Percentiles rank a stretch among this genome's conserved stretches.
phyloP scores from a whole-genome alignment of 1,139 yeast genomes.

The Zygoascus hellenicus region DNA sequence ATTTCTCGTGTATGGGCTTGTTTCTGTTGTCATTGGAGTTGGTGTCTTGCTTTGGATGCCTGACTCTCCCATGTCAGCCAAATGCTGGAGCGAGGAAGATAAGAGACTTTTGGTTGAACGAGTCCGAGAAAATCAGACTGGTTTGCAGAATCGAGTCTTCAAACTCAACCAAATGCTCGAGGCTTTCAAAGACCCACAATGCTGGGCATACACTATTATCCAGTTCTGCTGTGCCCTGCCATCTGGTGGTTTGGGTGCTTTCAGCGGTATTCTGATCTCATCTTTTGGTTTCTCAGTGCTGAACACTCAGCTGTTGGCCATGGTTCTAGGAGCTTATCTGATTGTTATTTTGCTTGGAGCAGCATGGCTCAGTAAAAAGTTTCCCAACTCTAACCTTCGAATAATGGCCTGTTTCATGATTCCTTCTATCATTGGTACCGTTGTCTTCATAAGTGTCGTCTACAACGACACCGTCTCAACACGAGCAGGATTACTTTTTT shows the following conservation, averaged over 20 bases:
- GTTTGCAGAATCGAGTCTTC: conserved; percentile 46
- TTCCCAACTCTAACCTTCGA: conserved; percentile 6
- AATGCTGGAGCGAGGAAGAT: conserved; percentile 46
- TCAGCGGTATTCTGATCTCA: conserved; percentile 13
- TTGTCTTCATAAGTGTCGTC: conserved; percentile 10
- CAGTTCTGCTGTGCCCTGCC: conserved; percentile 19
- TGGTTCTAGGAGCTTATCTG: conserved; percentile 13
- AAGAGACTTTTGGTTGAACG: conserved; percentile 42
- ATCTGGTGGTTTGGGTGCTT: conserved; percentile 24
- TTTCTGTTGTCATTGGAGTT: conserved; percentile 43
- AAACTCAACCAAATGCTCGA: conserved; percentile 45
- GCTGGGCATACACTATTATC: conserved; percentile 38
- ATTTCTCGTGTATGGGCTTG: conserved; percentile 41
- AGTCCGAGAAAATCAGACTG: conserved; percentile 42
- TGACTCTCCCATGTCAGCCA: conserved; percentile 45
- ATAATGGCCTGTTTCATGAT: conserved; percentile 12
- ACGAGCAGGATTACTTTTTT: conserved; percentile 12
- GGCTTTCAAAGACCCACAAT: conserved; percentile 36
- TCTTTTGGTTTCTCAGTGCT: conserved; percentile 15
- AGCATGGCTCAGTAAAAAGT: conserved; percentile 9
- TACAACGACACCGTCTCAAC: conserved; percentile 8
- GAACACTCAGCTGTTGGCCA: conserved; percentile 15
- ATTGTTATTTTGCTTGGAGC: conserved; percentile 11
- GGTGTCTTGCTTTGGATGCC: conserved; percentile 41
- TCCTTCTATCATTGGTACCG: conserved; percentile 12